Conservation (phyloP, 2,329 filamentous ascomycete genomes). For the Endocalyx cinctus region DNA sequence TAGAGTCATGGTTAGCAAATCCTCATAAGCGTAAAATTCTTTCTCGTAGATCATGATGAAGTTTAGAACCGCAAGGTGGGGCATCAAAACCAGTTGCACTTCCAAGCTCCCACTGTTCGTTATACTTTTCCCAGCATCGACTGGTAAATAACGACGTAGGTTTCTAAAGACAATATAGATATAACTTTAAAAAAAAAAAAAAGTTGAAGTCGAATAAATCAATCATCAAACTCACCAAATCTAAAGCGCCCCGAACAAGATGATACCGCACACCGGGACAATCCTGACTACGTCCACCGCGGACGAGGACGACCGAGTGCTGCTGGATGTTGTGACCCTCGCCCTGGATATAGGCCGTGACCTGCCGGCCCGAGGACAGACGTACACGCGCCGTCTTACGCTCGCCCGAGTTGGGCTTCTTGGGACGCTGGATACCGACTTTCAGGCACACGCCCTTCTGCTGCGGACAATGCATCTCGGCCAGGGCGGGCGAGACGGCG, state of each 20-base stretch:
- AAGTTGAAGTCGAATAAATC: too few relatives aligned
- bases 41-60: too few relatives aligned
- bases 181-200: conserved; percentile 1
- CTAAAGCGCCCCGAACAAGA: conserved; percentile 82
- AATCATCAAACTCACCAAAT: conserved; percentile 77
- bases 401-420: conserved; percentile 98
- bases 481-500: conserved; percentile 80
- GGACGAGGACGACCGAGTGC: conserved; percentile 94
- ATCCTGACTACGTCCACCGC: conserved; percentile 90
- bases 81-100: too few relatives aligned
- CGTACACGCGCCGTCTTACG: conserved; percentile 91
- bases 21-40: too few relatives aligned
- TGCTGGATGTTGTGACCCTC: conserved; percentile 99
- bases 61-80: too few relatives aligned
- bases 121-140: too few relatives aligned
- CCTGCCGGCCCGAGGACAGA: conserved; percentile 77
- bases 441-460: conserved; percentile 96
- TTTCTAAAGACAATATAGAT: conserved; percentile 1
- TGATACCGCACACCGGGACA: conserved; percentile 98
- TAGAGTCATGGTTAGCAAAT: conserved; percentile 3
- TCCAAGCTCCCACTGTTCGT: neutral
- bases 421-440: conserved; percentile 88
- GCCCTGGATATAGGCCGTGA: conserved; percentile 93
- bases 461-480: conserved; percentile 62
- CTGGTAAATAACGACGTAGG: too few relatives aligned